Evolutionary conservation across 139 green algal species (phyloP), one percentile per base, ranked within the genome.

Genomic region (Closterium sp.): DNA sequence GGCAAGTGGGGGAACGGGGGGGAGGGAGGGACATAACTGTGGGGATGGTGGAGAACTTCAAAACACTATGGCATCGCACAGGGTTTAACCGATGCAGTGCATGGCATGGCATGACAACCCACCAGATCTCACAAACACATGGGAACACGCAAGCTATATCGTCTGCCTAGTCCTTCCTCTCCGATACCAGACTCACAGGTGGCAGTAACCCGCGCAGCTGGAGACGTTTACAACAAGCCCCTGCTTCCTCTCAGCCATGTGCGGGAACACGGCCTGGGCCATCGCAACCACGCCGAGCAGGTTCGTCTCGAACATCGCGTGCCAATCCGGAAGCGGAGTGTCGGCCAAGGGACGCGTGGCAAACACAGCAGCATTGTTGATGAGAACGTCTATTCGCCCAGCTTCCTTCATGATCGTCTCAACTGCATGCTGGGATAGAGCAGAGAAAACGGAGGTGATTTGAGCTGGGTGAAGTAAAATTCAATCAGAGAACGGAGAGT

Each of bases 361-460:
- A 32, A n/a, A 24, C 21, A 92, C 31, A 27, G 62, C 89, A 24
- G 89, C 89, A 24, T 89, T 92, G 89, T 92, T 92, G 28, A 92
- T 70, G 10, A 92, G 89, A 1, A 92, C 70, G 34, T 92, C 89
- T 22, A 92, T 89, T 19, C 89, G 28, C 9, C 89, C 89, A 27
- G 84, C 89, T 32, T 92, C 85, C 22, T 4, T 32, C 22, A 92
- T 32, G 10, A 92, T n/a, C 24, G 17, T 27, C 13, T 73, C 31
- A 27, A 92, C 31, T 85, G 89, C 38, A 22, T 22, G 27, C 89
- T 91, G 17, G 62, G 19, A 79, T 5, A 79, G 62, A 79, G 62
- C 62, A 24, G 50, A 70, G 17, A 21, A 10, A 70, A 21, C 19
- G 34, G 9, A 42, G 6, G 34, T 42, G 34, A 42, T 4, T 42